These are phyloP conservation scores for Bruguiera sexangula DNA, from an alignment of 345 rosid species.

Conservation along the genomic window DNA sequence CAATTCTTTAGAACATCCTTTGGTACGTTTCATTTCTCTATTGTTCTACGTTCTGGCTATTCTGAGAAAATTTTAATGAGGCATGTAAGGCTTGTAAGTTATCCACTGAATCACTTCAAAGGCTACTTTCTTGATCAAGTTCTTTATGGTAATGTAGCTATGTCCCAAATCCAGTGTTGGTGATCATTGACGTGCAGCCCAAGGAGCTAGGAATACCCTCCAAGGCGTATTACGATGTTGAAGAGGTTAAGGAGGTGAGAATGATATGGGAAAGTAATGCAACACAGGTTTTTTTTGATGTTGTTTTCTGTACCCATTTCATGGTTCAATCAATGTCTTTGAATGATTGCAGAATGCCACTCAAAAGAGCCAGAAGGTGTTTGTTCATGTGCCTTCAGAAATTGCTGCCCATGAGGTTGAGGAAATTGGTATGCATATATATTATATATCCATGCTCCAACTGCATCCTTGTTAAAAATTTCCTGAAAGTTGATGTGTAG, in stretches of 20 bases:
- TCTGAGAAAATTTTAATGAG: no score
- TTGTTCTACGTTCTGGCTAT: no score
- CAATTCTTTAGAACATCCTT: no score
- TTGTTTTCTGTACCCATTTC: neutral
- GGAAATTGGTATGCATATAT: conserved; percentile 65
- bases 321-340: neutral
- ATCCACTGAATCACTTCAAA: neutral
- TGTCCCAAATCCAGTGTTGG: conserved; percentile 77
- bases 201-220: conserved; percentile 87
- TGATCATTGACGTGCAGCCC: conserved; percentile 90
- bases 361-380: conserved; percentile 80
- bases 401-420: conserved; percentile 88
- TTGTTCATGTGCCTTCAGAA: conserved; percentile 71
- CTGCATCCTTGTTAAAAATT: no score
- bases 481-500: no score
- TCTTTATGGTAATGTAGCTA: conserved; percentile 42
- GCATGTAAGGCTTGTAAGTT: neutral
- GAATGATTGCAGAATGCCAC: conserved; percentile 61
- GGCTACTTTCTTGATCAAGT: neutral
- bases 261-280: neutral
- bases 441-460: neutral
- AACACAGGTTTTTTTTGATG: neutral
- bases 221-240: conserved; percentile 79
- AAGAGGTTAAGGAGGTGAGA: conserved; percentile 82
- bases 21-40: no score